Percentiles rank a stretch among this genome's conserved stretches.
phyloP scores from a whole-genome alignment of 2,329 filamentous ascomycete species.

The Pseudophaeomoniella oleicola region DNA sequence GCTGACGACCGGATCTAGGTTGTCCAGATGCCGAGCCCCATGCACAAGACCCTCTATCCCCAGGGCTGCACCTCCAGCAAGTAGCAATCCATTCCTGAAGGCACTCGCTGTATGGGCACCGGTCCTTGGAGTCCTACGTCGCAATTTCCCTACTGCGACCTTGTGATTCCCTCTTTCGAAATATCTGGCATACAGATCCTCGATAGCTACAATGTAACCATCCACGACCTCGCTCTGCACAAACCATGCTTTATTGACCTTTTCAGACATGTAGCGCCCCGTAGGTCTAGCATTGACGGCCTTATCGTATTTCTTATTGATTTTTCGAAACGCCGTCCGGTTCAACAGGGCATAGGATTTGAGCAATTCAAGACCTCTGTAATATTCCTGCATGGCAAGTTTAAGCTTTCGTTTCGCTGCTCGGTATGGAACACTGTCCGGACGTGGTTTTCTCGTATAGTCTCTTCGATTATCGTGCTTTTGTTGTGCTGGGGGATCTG shows the following conservation, averaged over 20 bases:
- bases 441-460: constrained; percentile 31
- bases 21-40: constrained; percentile 34
- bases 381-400: constrained; percentile 80
- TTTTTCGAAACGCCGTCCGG: constrained; percentile 84
- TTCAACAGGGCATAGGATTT: constrained; percentile 87
- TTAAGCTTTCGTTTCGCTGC: constrained; percentile 87
- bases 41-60: constrained; percentile 51
- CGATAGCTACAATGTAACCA: constrained; percentile 61
- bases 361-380: constrained; percentile 76
- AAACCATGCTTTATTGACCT: constrained; percentile 82
- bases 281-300: constrained; percentile 63
- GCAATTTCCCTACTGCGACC: constrained; percentile 73
- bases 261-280: constrained; percentile 74
- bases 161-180: constrained; percentile 92
- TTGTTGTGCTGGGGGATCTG: constrained; percentile 17
- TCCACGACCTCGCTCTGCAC: constrained; percentile 80
- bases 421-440: constrained; percentile 59
- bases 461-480: constrained; percentile 27
- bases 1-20: constrained; percentile 33
- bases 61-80: constrained; percentile 55
- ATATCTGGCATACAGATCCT: constrained; percentile 87
- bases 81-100: constrained; percentile 48
- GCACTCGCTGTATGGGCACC: constrained; percentile 44
- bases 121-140: constrained; percentile 49
- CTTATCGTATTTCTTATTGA: constrained; percentile 99